Base-by-base conservation (phyloP, 2,329 filamentous ascomycete genomes). In the Paraconiothyrium brasiliense region DNA sequence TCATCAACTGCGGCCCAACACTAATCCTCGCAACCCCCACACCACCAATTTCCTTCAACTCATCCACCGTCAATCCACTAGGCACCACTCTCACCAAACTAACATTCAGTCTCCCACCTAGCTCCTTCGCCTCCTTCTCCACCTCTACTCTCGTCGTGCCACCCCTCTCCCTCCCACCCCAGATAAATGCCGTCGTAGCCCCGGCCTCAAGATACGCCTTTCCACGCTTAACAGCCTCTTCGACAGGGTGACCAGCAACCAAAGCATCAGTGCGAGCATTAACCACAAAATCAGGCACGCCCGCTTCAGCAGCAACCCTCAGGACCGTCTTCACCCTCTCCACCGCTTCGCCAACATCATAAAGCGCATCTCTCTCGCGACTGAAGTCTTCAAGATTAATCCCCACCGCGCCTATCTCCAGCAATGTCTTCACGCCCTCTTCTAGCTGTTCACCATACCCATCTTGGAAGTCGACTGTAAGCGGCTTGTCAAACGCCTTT, bases 401-500 rank as follows among this genome's bases (percentile, higher is more conserved):
- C 0, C 87, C 87, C 1, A 85, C 84, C 0, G 80, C 86, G 0
- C 87, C 87, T 0, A 83, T 61, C 3, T 78, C 71, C n/a, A 89
- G 81, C 0, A 84, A 78, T 2, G 69, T 70, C 6, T 73, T 71
- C 2, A 88, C 77, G 0, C 79, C 83, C 4, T 82, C 79, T 5
- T 77, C 80, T 1, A 87, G 79, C 22, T 80, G 74, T 2, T 83
- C 84, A 7, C 67, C 72, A 63, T 88, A 90, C 0, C 87, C 87
- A 67, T 90, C 87, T 71, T 89, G 86, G 2, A 89, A 71, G 67
- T 90, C 87, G 5, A 84, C 85, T 0, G 84, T 85, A 0, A 90
- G 71, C 0, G 86, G 85, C 1, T 85, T 76, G 6, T 78, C 74
- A 41, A 79, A 74, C 13, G 76, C 67, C 11, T 70, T 70, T 13